Percentiles rank a stretch among this genome's conserved stretches.
Evolutionary conservation across 768 basidiomycete genomes (phyloP).

Genomic region (Auricularia heimuer): DNA sequence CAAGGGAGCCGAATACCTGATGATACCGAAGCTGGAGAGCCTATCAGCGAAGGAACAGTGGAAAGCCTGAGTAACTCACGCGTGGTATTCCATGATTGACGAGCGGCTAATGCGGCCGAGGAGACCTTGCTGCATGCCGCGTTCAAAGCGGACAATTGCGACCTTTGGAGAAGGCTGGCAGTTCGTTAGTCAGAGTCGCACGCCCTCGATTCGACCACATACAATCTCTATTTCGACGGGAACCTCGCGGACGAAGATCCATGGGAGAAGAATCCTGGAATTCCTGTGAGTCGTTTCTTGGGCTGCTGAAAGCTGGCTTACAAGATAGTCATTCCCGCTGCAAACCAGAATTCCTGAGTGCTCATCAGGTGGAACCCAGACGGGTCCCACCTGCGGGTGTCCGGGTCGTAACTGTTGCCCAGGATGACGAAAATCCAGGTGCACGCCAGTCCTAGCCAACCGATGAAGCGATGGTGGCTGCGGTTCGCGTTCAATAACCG

Average conservation of each 20-base stretch:
- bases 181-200: not conserved
- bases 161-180: slow-evolving; percentile 67
- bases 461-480: slow-evolving; percentile 66
- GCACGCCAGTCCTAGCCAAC: slow-evolving; percentile 53
- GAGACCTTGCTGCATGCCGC: slow-evolving; percentile 79
- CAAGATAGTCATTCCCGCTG: slow-evolving; percentile 64
- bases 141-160: slow-evolving; percentile 66
- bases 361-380: slow-evolving; percentile 44
- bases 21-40: slow-evolving; percentile 8
- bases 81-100: slow-evolving; percentile 72
- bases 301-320: slow-evolving; percentile 23
- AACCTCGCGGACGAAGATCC: slow-evolving; percentile 67
- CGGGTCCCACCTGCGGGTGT: slow-evolving; percentile 46
- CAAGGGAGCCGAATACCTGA: not conserved
- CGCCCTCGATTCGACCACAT: slow-evolving; percentile 17
- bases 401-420: slow-evolving; percentile 49
- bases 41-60: not conserved
- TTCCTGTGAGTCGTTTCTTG: not conserved
- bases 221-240: slow-evolving; percentile 67
- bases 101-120: slow-evolving; percentile 64
- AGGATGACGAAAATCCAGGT: slow-evolving; percentile 50
- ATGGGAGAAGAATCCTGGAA: slow-evolving; percentile 56
- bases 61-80: slow-evolving; percentile 48
- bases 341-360: slow-evolving; percentile 74
- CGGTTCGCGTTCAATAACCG: not conserved